A percentile compares a stretch with the other conserved stretches of the same genome.
Evolutionary conservation across 2,329 filamentous ascomycete species (phyloP).

Genomic region (Phialemoniopsis sp.): DNA sequence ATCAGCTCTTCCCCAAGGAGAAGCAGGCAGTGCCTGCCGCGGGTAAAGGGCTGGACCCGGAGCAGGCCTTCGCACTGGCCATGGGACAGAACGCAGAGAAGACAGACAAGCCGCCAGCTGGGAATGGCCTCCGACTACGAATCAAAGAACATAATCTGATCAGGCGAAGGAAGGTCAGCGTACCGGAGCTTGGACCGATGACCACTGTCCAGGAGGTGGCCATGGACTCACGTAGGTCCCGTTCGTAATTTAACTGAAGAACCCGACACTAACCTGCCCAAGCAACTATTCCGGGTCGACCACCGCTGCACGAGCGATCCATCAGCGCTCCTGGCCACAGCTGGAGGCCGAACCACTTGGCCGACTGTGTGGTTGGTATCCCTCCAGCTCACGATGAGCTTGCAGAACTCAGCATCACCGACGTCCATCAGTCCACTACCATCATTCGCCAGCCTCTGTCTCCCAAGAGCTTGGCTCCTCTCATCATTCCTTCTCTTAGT

Average conservation of each 20-base stretch:
- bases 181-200: conserved; percentile 63
- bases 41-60: conserved; percentile 43
- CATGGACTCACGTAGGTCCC: conserved; percentile 66
- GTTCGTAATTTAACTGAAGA: too few relatives aligned
- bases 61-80: conserved; percentile 41
- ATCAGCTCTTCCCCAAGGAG: conserved; percentile 56
- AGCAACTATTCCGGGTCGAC: conserved; percentile 66
- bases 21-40: conserved; percentile 36
- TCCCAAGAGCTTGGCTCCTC: conserved; percentile 49
- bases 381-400: conserved; percentile 26
- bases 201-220: conserved; percentile 63
- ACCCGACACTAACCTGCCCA: neutral
- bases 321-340: conserved; percentile 54
- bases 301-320: conserved; percentile 60
- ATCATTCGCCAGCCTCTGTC: conserved; percentile 34
- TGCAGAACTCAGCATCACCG: conserved; percentile 18
- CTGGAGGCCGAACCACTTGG: conserved; percentile 39
- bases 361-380: conserved; percentile 26
- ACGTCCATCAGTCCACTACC: conserved; percentile 9
- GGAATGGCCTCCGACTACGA: conserved; percentile 42
- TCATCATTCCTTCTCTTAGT: conserved; percentile 47
- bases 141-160: conserved; percentile 54
- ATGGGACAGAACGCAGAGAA: conserved; percentile 34
- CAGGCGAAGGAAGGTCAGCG: conserved; percentile 59
- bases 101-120: conserved; percentile 31